phyloP scores from a whole-genome alignment of 192 early-diverging fungal species.

The Entomortierella chlamydospora region DNA sequence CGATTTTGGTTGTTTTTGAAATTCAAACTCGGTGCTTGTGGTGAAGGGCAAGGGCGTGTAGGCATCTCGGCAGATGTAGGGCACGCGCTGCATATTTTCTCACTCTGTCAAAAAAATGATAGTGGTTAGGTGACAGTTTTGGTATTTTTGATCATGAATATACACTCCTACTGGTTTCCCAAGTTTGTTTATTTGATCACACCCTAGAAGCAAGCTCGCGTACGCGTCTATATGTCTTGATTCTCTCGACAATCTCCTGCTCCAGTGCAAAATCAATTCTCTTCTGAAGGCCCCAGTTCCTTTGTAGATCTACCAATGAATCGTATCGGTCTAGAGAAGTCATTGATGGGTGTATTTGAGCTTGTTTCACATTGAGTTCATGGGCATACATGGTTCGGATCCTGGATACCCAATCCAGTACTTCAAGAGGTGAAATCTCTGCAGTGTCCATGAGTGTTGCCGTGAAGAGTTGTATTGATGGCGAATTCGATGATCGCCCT shows the following conservation, averaged over 20 bases:
- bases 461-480: no score
- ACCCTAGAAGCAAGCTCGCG: slow-evolving; percentile 39
- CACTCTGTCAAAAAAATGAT: no score
- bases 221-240: slow-evolving; percentile 48
- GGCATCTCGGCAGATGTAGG: no score
- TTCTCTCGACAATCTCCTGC: slow-evolving; percentile 49
- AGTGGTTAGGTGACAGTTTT: no score
- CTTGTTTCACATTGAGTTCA: slow-evolving; percentile 35
- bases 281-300: slow-evolving; percentile 39
- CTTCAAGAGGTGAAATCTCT: slow-evolving; percentile 46
- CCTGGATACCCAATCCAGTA: slow-evolving; percentile 43
- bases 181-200: background rate
- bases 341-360: slow-evolving; percentile 38
- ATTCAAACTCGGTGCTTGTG: no score
- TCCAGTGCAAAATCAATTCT: slow-evolving; percentile 44
- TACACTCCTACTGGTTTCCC: no score
- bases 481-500: background rate
- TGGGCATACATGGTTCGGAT: slow-evolving; percentile 45
- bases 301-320: slow-evolving; percentile 29
- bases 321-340: slow-evolving; percentile 33
- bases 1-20: no score
- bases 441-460: slow-evolving; percentile 31
- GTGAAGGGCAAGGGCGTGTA: no score
- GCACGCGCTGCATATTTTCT: no score
- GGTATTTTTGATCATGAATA: no score